Evolutionary conservation across 1,284 basidiomycete genomes (phyloP), one percentile per base, ranked within the genome.

Genomic region (Pseudozyma tsukubaensis): DNA sequence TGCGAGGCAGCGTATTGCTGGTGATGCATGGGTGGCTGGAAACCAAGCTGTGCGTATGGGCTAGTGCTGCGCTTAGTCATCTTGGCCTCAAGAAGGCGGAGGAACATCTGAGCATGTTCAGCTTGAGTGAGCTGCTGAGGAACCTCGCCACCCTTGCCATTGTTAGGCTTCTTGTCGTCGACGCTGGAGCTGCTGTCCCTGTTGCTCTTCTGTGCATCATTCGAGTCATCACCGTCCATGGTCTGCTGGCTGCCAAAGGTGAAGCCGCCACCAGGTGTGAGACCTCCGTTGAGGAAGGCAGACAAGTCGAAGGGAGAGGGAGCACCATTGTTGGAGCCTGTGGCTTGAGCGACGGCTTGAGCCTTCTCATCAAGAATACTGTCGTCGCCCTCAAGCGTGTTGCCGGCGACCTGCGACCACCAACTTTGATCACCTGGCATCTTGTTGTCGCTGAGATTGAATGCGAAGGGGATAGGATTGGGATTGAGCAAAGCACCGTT

Each of bases 401-500:
- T 67, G 42, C 76, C 78, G 1, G 76, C 76, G 24, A 77, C 75
- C 45, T 67, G 67, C 0, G 77, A 69, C 79, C 79, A 81, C 79
- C 79, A 81, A 51, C 71, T 76, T 59, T 77, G 78, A 42, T 80
- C 75, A 14, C 68, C 62, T 4, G 68, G 71, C 49, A 52, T 49
- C 36, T 70, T 70, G 58, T 76, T 66, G 32, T 77, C 72, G 63
- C 70, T 75, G 21, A 81, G 71, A 55, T 80, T 81, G 78, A 81
- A 78, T 10, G 78, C 72, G 42, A 81, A 81, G 34, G 79, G 79
- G 32, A 81, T 81, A 7, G 79, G 79, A 56, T 81, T 81, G 39
- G 79, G 79, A 62, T 81, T 81, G 61, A 81, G 72, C 16, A 81
- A 53, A 3, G 79, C 79, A 35, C 77, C 78, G 65, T 81, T 80